phyloP scores from a whole-genome alignment of 805 yeast genomes.

The Yamadazyma laniorum region DNA sequence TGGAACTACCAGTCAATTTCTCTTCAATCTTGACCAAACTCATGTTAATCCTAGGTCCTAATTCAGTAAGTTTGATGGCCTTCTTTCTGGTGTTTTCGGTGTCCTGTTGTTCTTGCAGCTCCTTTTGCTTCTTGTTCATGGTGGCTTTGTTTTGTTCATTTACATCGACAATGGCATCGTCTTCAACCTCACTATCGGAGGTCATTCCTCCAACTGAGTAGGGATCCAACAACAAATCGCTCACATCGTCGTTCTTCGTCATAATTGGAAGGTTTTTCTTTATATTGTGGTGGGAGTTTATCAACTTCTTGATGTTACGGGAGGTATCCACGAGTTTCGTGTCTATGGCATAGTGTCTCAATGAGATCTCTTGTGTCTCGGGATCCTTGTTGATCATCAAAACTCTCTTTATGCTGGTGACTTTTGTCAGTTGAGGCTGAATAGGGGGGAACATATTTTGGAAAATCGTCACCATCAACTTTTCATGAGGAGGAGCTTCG shows the following conservation, averaged over 20 bases:
- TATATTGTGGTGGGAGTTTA: conserved; percentile 57
- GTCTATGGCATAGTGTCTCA: conserved; percentile 87
- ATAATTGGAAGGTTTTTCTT: conserved; percentile 71
- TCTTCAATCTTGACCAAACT: conserved; percentile 85
- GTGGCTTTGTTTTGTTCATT: conserved; percentile 21
- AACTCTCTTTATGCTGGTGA: conserved; percentile 77
- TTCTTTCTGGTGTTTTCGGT: conserved; percentile 51
- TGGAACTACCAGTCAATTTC: conserved; percentile 79
- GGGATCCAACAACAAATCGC: conserved; percentile 81
- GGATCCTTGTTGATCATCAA: conserved; percentile 74
- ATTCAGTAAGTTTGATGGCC: conserved; percentile 88
- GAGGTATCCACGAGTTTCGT: conserved; percentile 82
- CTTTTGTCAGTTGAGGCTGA: conserved; percentile 77
- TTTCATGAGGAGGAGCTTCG: conserved; percentile 68
- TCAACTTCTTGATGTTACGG: conserved; percentile 66
- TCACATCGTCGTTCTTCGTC: conserved; percentile 64
- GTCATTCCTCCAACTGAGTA: conserved; percentile 79
- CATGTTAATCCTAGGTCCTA: conserved; percentile 86
- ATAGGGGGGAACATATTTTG: conserved; percentile 96
- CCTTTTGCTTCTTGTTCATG: conserved; percentile 19
- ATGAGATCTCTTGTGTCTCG: conserved; percentile 69
- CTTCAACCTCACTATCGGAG: conserved; percentile 92
- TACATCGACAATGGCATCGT: conserved; percentile 76
- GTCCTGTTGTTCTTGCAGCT: conserved; percentile 19
- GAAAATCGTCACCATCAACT: conserved; percentile 80